Evolutionary conservation across 2,329 filamentous ascomycete genomes (phyloP).

Genomic region (Penicillium sp.): DNA sequence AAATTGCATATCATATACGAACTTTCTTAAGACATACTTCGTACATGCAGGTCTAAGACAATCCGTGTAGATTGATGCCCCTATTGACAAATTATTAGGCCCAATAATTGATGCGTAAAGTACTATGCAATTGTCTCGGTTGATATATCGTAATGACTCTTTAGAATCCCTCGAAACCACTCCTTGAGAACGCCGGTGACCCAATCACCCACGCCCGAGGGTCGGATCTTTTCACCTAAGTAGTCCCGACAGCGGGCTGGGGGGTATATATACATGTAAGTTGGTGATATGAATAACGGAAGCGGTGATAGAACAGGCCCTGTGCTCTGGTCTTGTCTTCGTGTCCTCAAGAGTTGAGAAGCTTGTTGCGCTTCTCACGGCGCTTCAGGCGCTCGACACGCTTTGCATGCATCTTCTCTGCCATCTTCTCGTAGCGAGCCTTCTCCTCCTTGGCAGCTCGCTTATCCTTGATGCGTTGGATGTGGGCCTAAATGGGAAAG

Average conservation of each 20-base stretch:
- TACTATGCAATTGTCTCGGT: constrained; percentile 5
- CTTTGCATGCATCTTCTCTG: constrained; percentile 97
- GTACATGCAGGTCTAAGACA: neutral
- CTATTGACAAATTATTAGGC: neutral
- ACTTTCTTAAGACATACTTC: neutral
- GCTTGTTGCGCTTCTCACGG: constrained; percentile 83
- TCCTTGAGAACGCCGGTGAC: constrained; percentile 21
- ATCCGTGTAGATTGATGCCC: neutral
- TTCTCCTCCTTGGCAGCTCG: constrained; percentile 88
- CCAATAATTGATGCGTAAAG: neutral
- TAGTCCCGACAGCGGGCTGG: constrained; percentile 1
- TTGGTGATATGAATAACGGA: neutral
- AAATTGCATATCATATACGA: no score
- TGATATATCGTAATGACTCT: neutral
- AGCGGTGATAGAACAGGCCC: neutral
- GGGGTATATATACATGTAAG: constrained; percentile 8
- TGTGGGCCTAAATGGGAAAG: constrained; percentile 60
- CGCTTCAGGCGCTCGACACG: constrained; percentile 89
- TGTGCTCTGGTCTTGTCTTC: neutral
- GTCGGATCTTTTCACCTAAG: neutral
- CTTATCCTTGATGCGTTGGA: constrained; percentile 81
- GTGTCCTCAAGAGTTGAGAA: constrained; percentile 45
- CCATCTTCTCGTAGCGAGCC: constrained; percentile 89
- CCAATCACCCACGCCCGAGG: constrained; percentile 10
- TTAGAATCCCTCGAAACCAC: constrained; percentile 11